Evolutionary conservation across 768 basidiomycete species (phyloP), one percentile per base, ranked within the genome.

Genomic region (Lentinula guzmanii): DNA sequence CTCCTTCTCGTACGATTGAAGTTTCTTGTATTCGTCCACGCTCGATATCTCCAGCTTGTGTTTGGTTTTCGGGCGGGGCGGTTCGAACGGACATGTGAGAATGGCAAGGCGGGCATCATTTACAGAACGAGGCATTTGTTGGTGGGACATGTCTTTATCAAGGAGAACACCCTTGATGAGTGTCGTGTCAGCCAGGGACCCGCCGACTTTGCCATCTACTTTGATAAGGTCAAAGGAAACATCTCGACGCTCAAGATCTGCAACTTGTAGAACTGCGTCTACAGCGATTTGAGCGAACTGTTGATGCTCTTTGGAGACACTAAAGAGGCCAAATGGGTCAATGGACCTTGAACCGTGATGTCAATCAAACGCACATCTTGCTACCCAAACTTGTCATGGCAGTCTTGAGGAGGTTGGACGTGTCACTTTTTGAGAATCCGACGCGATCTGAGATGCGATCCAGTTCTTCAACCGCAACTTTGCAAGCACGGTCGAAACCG

Each of bases 101-200:
- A 99, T 98, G 13, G 96, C 97, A 59, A 99, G 80, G 62, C 87
- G 87, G 58, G 97, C 97, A 72, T 98, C 91, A 65, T 81, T 83
- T 67, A 99, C 88, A 39, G 78, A 80, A 62, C 84, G 86, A 8
- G 96, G 96, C 97, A 99, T 99, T 74, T 97, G 94, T 4, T 96
- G 91, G 70, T 99, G 97, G 11, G 95, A 98, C 91, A 99, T 96
- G 77, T 99, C 96, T 77, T 99, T 99, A 86, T 99, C 97, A 72
- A 99, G 85, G 68, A 99, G 91, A 46, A 99, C 97, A 67, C 97
- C 97, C 68, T 90, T 90, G 79, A 99, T 96, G 67, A 99, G 84
- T 46, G 85, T 86, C 6, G 93, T 98, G 76, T 99, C 97, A 8
- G 92, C 93, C 42, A 99, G 84, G 9, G 95, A 93, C 42, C 97